Evolutionary conservation across 2,329 filamentous ascomycete species (phyloP).

Genomic region (Paramyrothecium roridum): DNA sequence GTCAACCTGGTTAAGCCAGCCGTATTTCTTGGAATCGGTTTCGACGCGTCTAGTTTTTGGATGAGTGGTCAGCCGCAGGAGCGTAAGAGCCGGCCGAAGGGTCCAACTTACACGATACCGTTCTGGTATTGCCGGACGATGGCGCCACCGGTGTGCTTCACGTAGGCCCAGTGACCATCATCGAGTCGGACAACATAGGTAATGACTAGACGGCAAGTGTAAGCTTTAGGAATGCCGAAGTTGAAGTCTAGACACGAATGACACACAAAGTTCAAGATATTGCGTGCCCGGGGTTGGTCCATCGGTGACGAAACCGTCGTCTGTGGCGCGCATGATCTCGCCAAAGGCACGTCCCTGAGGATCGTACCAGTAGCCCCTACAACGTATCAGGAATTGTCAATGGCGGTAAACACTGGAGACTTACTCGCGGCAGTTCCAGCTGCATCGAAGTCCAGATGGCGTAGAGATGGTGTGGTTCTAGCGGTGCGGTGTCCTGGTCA

Average conservation of each 20-base stretch:
- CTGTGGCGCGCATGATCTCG: slow-evolving; percentile 1
- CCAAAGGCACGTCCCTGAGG: background rate
- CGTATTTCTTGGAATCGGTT: slow-evolving; percentile 3
- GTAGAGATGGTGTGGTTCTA: slow-evolving; percentile 3
- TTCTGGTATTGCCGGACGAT: slow-evolving; percentile 3
- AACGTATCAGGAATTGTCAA: too few relatives aligned
- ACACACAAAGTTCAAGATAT: slow-evolving; percentile 1
- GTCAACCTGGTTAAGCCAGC: slow-evolving; percentile 5
- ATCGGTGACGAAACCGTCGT: background rate
- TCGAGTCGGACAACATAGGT: background rate
- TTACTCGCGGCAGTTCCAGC: slow-evolving; percentile 3
- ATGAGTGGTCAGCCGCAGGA: too few relatives aligned
- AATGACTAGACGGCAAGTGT: background rate
- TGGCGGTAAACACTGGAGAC: background rate
- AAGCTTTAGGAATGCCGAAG: too few relatives aligned
- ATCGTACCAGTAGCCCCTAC: slow-evolving; percentile 2
- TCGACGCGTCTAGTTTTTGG: background rate
- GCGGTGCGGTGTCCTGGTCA: too few relatives aligned
- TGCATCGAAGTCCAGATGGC: background rate
- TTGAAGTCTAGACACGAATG: too few relatives aligned
- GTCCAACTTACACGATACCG: slow-evolving; percentile 1
- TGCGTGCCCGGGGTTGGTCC: slow-evolving; percentile 1
- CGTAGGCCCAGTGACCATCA: slow-evolving; percentile 3
- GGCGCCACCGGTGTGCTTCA: slow-evolving; percentile 1
- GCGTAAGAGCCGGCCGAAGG: background rate